Evolutionary conservation across 345 rosid genomes (phyloP).

Genomic region (thale cress (Arabidopsis thaliana)): DNA sequence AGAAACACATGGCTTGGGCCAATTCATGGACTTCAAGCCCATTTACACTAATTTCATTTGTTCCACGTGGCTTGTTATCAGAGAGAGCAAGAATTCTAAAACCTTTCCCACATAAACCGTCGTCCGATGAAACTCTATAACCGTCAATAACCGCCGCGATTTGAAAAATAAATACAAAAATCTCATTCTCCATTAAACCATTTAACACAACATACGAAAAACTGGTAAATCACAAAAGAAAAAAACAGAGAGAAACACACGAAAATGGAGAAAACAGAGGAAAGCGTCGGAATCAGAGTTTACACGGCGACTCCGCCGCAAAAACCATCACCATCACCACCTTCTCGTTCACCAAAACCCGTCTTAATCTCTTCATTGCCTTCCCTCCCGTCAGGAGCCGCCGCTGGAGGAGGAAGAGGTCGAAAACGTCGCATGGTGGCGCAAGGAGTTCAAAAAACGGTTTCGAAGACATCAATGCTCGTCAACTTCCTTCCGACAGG

Average conservation of each 20-base stretch:
- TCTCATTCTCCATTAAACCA: not conserved
- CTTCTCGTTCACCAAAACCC: constrained; percentile 33
- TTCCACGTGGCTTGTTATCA: not conserved
- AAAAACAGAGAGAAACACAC: not conserved
- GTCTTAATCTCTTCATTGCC: constrained; percentile 34
- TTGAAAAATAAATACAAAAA: constrained; percentile 14
- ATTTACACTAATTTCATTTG: not conserved
- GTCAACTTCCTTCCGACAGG: constrained; percentile 79
- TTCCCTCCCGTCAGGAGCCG: constrained; percentile 35
- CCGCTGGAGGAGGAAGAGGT: constrained; percentile 43
- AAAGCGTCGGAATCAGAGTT: constrained; percentile 60
- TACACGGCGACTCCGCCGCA: constrained; percentile 57
- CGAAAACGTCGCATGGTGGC: constrained; percentile 64
- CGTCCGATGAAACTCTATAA: not conserved
- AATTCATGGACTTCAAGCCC: not conserved
- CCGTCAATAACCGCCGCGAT: constrained; percentile 16
- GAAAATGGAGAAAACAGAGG: constrained; percentile 61
- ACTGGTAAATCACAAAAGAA: not conserved
- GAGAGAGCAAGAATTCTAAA: not conserved
- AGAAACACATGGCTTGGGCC: not conserved
- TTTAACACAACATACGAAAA: not conserved
- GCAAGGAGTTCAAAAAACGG: constrained; percentile 71
- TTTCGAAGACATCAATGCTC: constrained; percentile 75
- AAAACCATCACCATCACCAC: constrained; percentile 44
- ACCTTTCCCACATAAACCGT: not conserved